Conservation (phyloP, 2,329 filamentous ascomycete species). For the Parastagonospora nodorum region DNA sequence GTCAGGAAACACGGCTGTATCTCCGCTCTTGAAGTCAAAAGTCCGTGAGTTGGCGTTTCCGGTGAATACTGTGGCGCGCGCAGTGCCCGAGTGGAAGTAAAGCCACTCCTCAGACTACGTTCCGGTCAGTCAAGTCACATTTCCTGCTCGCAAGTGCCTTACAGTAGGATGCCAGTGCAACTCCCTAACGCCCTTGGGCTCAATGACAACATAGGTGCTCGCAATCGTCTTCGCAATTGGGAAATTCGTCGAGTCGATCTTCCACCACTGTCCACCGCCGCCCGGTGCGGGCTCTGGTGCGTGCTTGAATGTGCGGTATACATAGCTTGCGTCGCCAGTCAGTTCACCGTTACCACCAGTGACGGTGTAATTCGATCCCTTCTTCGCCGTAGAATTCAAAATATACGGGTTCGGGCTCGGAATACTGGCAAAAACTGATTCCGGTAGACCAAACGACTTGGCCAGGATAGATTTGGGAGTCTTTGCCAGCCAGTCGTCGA, state of each 20-base stretch:
- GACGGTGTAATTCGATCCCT: conserved; percentile 50
- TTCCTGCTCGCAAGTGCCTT: too few species aligned
- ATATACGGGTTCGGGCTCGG: conserved; percentile 67
- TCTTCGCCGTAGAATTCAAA: conserved; percentile 55
- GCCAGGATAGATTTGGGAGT: conserved; percentile 68
- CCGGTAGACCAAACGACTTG: conserved; percentile 70
- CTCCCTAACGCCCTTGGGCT: conserved; percentile 67
- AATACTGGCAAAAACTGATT: conserved; percentile 63
- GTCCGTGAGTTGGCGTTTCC: conserved; percentile 66
- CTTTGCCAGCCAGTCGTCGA: conserved; percentile 72
- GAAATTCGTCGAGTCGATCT: conserved; percentile 71
- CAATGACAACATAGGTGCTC: conserved; percentile 66
- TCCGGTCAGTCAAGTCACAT: too few species aligned
- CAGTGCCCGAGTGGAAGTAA: conserved; percentile 69
- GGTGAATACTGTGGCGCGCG: conserved; percentile 67
- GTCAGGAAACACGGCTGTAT: conserved; percentile 71
- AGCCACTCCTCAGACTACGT: conserved; percentile 66
- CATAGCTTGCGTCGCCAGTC: conserved; percentile 64
- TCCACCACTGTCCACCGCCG: conserved; percentile 65
- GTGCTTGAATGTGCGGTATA: conserved; percentile 65
- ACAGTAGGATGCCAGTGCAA: conserved; percentile 74
- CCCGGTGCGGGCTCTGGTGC: conserved; percentile 63
- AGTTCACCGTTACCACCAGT: conserved; percentile 56
- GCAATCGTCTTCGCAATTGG: conserved; percentile 69
- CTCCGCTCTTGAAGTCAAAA: conserved; percentile 70